Base-by-base conservation (phyloP, 108 stramenopile genomes). In the Nitzschia sp. region DNA sequence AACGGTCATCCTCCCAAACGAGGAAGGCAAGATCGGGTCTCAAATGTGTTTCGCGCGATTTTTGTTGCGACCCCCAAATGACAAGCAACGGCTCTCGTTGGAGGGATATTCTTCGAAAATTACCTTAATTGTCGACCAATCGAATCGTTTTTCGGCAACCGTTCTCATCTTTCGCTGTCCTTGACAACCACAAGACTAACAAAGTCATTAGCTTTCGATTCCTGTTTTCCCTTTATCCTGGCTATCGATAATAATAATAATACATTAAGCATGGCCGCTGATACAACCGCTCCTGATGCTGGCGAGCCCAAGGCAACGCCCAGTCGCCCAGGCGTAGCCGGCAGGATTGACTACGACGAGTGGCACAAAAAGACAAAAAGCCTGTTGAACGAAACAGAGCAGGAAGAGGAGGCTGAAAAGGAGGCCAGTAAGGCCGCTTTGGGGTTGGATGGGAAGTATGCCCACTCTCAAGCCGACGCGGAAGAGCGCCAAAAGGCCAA, bases 361-460 rank as follows among this genome's bases (percentile, higher is more conserved):
- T 94, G 93, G 93, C 81, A 91, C 59, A 85, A 82, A 59, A 66
- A 75, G 19, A 77, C 93, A 3, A 72, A 76, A 25, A 79, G 82
- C 24, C 66, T 94, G 26, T 54, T 82, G 49, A 64, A 72, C 21
- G 70, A 85, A 29, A 65, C 74, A 9, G 89, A 88, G 23, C 64
- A 79, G 25, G 83, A 87, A 54, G 85, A 89, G 51, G 62, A 86
- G 33, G 30, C 64, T 5, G 94, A 91, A 57, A 57, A 45, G 8
- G 70, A 77, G 58, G 68, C 29, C 25, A 54, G 53, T 18, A 61
- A 78, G 8, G 56, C 64, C 2, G 86, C 83, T 46, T 57, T 91
- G 59, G 95, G 91, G 5, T 74, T 91, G 72, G 85, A 91, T 54
- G 89, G 88, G 27, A 86, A 86, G 53, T 88, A 92, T 51, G 86